Evolutionary conservation across 2,329 filamentous ascomycete species (phyloP).

Genomic region (Stachybotrys echinatus): DNA sequence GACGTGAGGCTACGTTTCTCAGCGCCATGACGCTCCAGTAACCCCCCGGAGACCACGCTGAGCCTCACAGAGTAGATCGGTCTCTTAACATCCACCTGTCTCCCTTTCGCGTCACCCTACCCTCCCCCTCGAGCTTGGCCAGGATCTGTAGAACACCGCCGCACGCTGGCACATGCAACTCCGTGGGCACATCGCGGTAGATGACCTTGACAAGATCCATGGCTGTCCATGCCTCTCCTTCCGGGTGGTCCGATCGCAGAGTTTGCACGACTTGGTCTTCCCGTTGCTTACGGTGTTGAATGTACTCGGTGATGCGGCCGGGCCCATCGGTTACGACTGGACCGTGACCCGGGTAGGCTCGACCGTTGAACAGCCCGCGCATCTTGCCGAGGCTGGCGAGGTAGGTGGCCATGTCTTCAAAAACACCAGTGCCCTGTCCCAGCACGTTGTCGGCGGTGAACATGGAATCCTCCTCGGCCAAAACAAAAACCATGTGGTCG

Average conservation of each 20-base stretch:
- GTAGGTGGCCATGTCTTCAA: slow-evolving; percentile 70
- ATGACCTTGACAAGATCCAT: slow-evolving; percentile 86
- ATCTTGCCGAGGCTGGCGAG: slow-evolving; percentile 65
- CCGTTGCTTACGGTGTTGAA: slow-evolving; percentile 71
- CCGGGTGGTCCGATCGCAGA: slow-evolving; percentile 35
- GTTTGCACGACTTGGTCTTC: slow-evolving; percentile 72
- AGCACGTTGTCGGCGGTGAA: slow-evolving; percentile 89
- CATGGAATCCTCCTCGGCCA: slow-evolving; percentile 75
- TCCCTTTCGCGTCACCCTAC: slow-evolving; percentile 47
- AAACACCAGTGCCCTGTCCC: slow-evolving; percentile 80
- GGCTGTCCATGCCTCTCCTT: slow-evolving; percentile 50
- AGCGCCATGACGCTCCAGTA: neutral
- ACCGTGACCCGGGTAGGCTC: slow-evolving; percentile 86
- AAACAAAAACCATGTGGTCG: slow-evolving; percentile 75
- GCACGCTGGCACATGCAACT: slow-evolving; percentile 70
- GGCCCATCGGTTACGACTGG: slow-evolving; percentile 68
- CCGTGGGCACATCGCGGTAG: slow-evolving; percentile 73
- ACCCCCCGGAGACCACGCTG: neutral
- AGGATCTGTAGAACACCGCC: slow-evolving; percentile 74
- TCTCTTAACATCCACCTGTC: slow-evolving; percentile 21
- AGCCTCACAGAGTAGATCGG: slow-evolving; percentile 14
- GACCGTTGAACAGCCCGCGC: slow-evolving; percentile 57
- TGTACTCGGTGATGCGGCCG: slow-evolving; percentile 73
- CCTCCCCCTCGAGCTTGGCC: slow-evolving; percentile 71
- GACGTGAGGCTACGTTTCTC: too few species aligned